Evolutionary conservation across 2,329 filamentous ascomycete species (phyloP).

Genomic region (Colletotrichum aenigma): DNA sequence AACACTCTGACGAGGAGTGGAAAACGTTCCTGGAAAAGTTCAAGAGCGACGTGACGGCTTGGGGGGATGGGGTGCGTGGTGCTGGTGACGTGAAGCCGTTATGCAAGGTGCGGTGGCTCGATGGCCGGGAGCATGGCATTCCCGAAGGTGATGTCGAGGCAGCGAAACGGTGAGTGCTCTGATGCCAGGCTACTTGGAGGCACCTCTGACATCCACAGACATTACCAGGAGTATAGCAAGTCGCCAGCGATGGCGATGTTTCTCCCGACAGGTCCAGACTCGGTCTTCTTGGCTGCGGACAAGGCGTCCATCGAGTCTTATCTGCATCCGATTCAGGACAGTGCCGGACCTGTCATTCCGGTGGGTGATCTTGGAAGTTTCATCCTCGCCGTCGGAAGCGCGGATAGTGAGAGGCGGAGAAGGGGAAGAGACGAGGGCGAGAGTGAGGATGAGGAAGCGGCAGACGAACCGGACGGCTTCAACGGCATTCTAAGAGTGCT

Average conservation of each 20-base stretch:
- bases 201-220: not conserved
- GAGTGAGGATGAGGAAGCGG: no score
- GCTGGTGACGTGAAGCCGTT: slow-evolving; percentile 17
- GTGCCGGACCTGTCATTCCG: slow-evolving; percentile 8
- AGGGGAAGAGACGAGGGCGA: not conserved
- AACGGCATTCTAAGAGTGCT: not conserved
- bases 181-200: not conserved
- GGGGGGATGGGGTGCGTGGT: not conserved
- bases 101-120: slow-evolving; percentile 26
- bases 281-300: slow-evolving; percentile 26
- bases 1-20: slow-evolving; percentile 13
- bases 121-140: slow-evolving; percentile 21
- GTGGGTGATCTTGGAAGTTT: slow-evolving; percentile 12
- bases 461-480: not conserved
- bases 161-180: slow-evolving; percentile 22
- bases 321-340: slow-evolving; percentile 3
- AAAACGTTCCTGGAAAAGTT: not conserved
- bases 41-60: not conserved
- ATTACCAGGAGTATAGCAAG: not conserved
- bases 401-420: not conserved
- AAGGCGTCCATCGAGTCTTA: slow-evolving; percentile 29
- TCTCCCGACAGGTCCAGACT: not conserved
- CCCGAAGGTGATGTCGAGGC: slow-evolving; percentile 23
- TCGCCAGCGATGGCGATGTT: not conserved
- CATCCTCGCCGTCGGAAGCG: slow-evolving; percentile 19